Evolutionary conservation across 306 rosid species (phyloP), one percentile per base, ranked within the genome.

Genomic region (Quercus aquifolioides): DNA sequence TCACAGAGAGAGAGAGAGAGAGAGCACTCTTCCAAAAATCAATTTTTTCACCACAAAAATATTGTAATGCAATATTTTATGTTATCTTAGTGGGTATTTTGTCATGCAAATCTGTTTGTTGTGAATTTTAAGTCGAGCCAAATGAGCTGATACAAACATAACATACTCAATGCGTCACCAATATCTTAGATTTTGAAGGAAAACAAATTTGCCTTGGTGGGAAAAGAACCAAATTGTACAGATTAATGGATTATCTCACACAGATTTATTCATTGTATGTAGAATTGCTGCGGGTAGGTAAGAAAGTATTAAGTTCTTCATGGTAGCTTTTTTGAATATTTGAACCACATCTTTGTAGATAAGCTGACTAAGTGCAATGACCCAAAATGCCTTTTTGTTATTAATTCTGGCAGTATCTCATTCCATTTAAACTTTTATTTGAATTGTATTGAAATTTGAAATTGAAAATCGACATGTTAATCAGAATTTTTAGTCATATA

Each of bases 271-370:
- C 13, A 25, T 8, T 58, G 13, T 21, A 58, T 25, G 5, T 58
- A 58, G 28, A 21, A 58, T 9, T 58, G 64, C 25, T 6, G 20
- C 12, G 8, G 43, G 71, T 65, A 30, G 54, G 20, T 33, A 51
- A 20, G 28, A 41, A 31, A 78, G 0, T 19, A 63, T 11, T 21
- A 46, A 55, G 2, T 2, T 20, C 11, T 10, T 41, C 5, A 15
- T 6, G 33, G 30, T 18, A 84, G 84, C 77, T 76, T 82, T 80
- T 79, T 81, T 90, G 68, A 74, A 84, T 64, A 59, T 56, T 76
- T 83, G 70, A 57, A 51, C 51, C 55, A 69, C 9, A 18, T 57
- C 6, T 69, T 26, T 21, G 6, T 30, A 31, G 43, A 33, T 0
- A 2, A 21, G 71, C 68, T 33, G 86, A 78, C 85, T 2, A 8